Evolutionary conservation across 192 early-diverging fungal species (phyloP).

Genomic region (Oehlia diaphana): DNA sequence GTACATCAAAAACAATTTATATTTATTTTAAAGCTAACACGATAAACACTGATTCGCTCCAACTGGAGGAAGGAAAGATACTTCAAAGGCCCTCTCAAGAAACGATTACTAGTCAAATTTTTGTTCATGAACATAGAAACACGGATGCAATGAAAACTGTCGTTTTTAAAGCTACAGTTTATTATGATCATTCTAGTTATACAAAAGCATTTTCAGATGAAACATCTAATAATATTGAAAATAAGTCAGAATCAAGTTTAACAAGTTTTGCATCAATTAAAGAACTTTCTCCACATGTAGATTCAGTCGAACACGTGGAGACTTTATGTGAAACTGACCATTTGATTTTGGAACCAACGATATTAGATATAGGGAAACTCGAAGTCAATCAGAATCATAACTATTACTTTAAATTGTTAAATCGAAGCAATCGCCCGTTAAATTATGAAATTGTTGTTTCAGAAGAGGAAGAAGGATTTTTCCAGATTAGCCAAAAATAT

Average conservation of each 20-base stretch:
- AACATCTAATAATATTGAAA: neutral
- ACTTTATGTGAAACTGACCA: conserved; percentile 5
- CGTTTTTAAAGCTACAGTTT: conserved; percentile 59
- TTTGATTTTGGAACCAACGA: conserved; percentile 41
- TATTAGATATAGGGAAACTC: conserved; percentile 54
- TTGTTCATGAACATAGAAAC: conserved; percentile 83
- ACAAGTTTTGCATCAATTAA: neutral
- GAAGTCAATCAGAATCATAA: conserved; percentile 46
- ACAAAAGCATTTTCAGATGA: conserved; percentile 26
- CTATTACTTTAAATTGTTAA: conserved; percentile 58
- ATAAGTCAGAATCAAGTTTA: neutral
- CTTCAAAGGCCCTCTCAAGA: neutral
- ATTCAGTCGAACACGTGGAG: neutral
- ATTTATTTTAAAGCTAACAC: conserved; percentile 59
- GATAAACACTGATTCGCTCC: neutral
- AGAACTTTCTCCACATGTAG: neutral
- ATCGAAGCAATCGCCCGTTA: conserved; percentile 32
- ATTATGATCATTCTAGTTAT: conserved; percentile 39
- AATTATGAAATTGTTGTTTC: conserved; percentile 40
- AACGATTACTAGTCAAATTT: conserved; percentile 40
- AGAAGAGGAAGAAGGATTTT: conserved; percentile 30
- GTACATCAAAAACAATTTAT: conserved; percentile 63
- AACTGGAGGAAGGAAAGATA: neutral
- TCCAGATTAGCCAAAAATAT: conserved; percentile 36
- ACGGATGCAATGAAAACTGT: conserved; percentile 74